Evolutionary conservation across 2,329 filamentous ascomycete genomes (phyloP), one percentile per base, ranked within the genome.

Genomic region (Colletotrichum sp.): DNA sequence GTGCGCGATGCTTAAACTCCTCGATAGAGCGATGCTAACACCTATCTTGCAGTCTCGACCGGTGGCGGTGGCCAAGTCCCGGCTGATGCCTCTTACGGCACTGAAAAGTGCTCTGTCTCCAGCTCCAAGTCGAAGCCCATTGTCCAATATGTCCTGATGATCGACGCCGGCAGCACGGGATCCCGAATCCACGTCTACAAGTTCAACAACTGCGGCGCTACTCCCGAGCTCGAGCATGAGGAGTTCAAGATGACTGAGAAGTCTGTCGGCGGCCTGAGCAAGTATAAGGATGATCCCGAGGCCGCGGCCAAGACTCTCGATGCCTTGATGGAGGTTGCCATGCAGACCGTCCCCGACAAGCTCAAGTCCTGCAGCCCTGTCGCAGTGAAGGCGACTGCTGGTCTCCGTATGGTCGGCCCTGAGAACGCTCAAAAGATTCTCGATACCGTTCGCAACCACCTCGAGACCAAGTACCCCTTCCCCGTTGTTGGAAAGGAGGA

Each of bases 101-200:
- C 94, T 78, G 89, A 91, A 59, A 94, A 92, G 87, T 99, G 97
- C 90, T 92, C 93, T 76, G 95, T 93, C 83, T 95, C 97, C 57
- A 93, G 91, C 87, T 95, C 95, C 81, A 93, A 94, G 82, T 94
- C 95, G 79, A 99, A 98, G 88, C 96, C 97, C 66, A 92, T 99
- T 79, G 93, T 98, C 77, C 97, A 99, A 84, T 99, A 99, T 88
- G 98, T 97, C 77, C 91, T 99, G 82, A 99, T 99, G 97, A 95
- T 99, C 82, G 97, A 99, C 86, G 97, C 97, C 64, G 97, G 97
- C 81, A 99, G 96, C 89, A 99, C 97, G 71, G 97, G 97, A 77
- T 99, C 97, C 76, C 94, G 97, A 81, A 98, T 99, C 83, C 98
- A 99, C 88, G 96, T 99, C 76, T 99, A 98, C 90, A 95, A 96